A percentile compares a stretch with the other conserved stretches of the same genome.
Conservation (phyloP, 495 filamentous ascomycete species). For the Podospora pseudopauciseta region DNA sequence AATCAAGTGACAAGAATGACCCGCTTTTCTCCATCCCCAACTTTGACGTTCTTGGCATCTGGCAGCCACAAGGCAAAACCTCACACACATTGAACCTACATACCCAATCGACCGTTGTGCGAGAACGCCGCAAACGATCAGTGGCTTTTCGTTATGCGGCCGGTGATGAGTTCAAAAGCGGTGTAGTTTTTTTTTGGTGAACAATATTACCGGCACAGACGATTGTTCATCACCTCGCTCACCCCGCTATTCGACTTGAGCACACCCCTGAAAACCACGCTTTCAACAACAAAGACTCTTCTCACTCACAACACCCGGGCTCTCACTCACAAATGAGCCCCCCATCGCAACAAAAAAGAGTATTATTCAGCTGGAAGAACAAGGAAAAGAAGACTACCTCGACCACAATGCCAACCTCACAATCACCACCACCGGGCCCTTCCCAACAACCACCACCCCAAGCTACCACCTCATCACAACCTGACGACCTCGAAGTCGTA, state of each 20-base stretch:
- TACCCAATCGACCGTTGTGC: neutral
- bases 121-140: neutral
- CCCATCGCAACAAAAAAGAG: neutral
- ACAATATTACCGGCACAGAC: neutral
- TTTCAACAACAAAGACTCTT: neutral
- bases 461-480: neutral
- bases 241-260: no score
- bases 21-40: neutral
- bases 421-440: neutral
- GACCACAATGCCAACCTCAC: neutral
- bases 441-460: neutral
- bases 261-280: neutral
- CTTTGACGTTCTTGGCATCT: neutral
- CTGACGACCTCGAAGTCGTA: neutral
- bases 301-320: neutral
- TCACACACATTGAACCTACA: neutral
- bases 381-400: neutral
- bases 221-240: no score
- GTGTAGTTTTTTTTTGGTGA: neutral
- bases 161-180: neutral
- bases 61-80: neutral
- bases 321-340: neutral
- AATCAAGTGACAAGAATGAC: neutral
- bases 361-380: neutral
- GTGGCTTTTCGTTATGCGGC: neutral